A percentile compares a stretch with the other conserved stretches of the same genome.
These are phyloP conservation scores for Colletotrichum sp. DNA, from an alignment of 2,329 filamentous ascomycete genomes.

Conservation along the genomic window DNA sequence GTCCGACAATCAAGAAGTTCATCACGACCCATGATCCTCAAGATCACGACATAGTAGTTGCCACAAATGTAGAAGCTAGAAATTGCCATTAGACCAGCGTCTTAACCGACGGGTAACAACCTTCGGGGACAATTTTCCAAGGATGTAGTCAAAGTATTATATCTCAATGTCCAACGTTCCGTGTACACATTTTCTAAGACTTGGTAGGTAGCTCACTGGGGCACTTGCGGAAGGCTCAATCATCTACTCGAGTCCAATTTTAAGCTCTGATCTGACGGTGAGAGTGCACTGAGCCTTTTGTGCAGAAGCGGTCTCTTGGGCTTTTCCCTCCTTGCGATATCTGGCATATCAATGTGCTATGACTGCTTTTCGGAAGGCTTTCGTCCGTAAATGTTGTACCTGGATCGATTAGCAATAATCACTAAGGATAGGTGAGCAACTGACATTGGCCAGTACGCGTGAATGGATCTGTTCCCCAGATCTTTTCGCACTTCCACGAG, in stretches of 20 bases:
- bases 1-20: neutral
- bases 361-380: neutral
- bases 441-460: constrained; percentile 34
- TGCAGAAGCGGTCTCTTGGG: too few relatives aligned
- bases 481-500: constrained; percentile 33
- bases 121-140: neutral
- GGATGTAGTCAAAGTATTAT: neutral
- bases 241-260: neutral
- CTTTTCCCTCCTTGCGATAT: too few relatives aligned
- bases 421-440: neutral
- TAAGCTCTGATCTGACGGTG: too few relatives aligned
- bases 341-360: neutral
- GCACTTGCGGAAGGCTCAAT: neutral
- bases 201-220: neutral
- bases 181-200: neutral
- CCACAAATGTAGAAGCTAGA: neutral
- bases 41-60: neutral
- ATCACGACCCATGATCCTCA: neutral
- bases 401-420: neutral
- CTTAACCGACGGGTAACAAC: neutral
- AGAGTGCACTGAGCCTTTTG: too few relatives aligned
- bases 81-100: neutral
- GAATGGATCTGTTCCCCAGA: constrained; percentile 29
- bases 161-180: neutral
- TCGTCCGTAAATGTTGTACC: neutral